phyloP scores from a whole-genome alignment of 495 filamentous ascomycete genomes.

The Xylaria venustula region DNA sequence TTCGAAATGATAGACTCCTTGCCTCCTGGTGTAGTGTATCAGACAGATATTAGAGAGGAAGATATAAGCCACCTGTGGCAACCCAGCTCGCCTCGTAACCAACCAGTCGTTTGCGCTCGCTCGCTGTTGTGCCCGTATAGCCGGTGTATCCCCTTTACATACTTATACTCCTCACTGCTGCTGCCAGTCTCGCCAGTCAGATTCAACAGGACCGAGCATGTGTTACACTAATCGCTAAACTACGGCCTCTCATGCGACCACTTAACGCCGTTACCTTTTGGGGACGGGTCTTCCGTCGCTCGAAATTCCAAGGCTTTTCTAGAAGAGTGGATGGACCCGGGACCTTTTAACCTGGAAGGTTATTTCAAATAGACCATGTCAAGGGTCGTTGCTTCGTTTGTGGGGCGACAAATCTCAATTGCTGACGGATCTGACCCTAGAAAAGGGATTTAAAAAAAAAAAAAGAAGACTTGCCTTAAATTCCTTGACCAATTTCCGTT shows the following conservation, averaged over 20 bases:
- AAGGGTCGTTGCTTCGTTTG: neutral
- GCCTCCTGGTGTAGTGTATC: too few species aligned
- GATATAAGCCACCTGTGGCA: too few species aligned
- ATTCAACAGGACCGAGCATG: neutral
- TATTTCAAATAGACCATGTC: neutral
- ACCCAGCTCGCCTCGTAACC: too few species aligned
- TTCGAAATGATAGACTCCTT: too few species aligned
- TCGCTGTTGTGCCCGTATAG: neutral
- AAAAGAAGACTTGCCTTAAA: neutral
- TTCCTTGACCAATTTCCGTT: neutral
- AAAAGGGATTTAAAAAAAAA: neutral
- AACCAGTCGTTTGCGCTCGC: neutral
- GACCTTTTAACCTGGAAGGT: constrained; percentile 1
- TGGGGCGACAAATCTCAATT: constrained; percentile 5
- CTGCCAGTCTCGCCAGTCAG: neutral
- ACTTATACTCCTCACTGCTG: too few species aligned
- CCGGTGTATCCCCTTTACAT: too few species aligned
- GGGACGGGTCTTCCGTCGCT: neutral
- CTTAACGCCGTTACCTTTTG: constrained; percentile 1
- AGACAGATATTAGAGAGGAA: too few species aligned
- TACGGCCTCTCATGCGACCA: neutral
- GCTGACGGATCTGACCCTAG: neutral
- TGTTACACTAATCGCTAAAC: too few species aligned
- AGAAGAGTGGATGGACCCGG: constrained; percentile 2
- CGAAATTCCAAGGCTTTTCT: constrained; percentile 5